Evolutionary conservation across 345 rosid genomes (phyloP).

Genomic region (Sapria himalayana): DNA sequence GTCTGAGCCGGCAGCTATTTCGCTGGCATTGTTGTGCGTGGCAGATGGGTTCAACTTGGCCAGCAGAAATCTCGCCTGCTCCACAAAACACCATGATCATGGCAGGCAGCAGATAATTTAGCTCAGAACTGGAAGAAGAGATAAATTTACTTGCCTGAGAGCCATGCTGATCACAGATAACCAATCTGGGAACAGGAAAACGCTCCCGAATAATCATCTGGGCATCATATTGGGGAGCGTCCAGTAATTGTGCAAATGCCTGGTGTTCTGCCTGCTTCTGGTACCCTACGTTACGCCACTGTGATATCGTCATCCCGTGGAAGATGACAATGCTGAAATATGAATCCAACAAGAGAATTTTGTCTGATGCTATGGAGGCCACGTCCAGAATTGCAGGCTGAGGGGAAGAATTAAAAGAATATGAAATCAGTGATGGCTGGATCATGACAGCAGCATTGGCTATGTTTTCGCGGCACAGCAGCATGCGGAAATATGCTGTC

Average conservation of each 20-base stretch:
- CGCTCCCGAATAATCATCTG: constrained; percentile 57
- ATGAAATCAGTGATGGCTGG: constrained; percentile 78
- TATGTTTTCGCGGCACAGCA: constrained; percentile 74
- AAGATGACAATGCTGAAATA: constrained; percentile 86
- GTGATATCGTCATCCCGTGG: constrained; percentile 99
- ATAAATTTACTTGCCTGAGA: constrained; percentile 93
- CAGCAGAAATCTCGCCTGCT: constrained; percentile 84
- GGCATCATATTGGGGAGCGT: constrained; percentile 71
- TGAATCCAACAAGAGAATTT: constrained; percentile 73
- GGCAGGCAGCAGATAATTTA: no score
- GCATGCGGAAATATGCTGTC: constrained; percentile 91
- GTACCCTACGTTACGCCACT: constrained; percentile 94
- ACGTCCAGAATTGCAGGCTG: constrained; percentile 88
- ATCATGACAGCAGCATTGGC: constrained; percentile 95
- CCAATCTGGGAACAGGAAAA: constrained; percentile 90
- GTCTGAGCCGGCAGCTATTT: constrained; percentile 72
- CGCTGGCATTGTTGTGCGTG: constrained; percentile 54
- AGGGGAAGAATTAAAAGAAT: constrained; percentile 61
- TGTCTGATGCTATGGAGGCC: constrained; percentile 84
- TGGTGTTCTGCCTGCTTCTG: constrained; percentile 84
- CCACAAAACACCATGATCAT: no score
- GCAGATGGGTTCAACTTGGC: constrained; percentile 95
- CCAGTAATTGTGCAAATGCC: constrained; percentile 80
- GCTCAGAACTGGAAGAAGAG: no score
- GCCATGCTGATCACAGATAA: constrained; percentile 97